A percentile compares a stretch with the other conserved stretches of the same genome.
These are phyloP conservation scores for Sergeia podlipaevii DNA, from an alignment of 208 protist species.

Conservation along the genomic window DNA sequence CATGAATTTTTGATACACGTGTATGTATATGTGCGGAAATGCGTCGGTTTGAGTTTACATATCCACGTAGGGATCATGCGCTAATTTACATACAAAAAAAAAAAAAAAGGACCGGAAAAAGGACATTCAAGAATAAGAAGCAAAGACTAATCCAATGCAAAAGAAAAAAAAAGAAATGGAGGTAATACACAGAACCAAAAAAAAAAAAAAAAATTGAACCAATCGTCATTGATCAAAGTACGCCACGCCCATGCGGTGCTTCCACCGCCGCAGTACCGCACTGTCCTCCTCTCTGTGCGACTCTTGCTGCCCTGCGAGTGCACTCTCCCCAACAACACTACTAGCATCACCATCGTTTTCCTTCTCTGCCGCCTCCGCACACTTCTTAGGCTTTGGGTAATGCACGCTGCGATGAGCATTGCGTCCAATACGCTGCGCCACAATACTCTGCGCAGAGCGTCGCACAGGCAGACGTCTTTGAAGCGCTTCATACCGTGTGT, in stretches of 20 bases:
- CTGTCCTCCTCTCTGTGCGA: not conserved
- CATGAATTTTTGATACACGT: too few species aligned
- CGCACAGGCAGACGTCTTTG: slow-evolving; percentile 19
- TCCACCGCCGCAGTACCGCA: slow-evolving; percentile 26
- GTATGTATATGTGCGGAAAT: too few species aligned
- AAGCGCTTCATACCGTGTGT: slow-evolving; percentile 40
- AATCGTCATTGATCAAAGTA: not conserved
- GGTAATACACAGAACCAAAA: not conserved
- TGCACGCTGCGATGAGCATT: slow-evolving; percentile 13
- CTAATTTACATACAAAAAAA: too few species aligned
- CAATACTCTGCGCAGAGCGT: slow-evolving; percentile 8
- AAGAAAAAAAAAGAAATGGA: slow-evolving; percentile 8
- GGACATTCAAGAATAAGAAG: too few species aligned
- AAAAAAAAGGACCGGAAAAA: too few species aligned
- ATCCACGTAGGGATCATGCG: too few species aligned
- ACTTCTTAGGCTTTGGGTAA: slow-evolving; percentile 13
- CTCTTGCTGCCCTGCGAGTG: not conserved
- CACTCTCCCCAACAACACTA: not conserved
- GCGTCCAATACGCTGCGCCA: not conserved
- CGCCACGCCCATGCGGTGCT: slow-evolving; percentile 26
- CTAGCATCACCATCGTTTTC: not conserved
- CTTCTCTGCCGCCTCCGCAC: not conserved
- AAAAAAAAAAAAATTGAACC: not conserved
- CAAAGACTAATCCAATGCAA: too few species aligned
- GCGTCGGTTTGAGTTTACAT: too few species aligned